phyloP scores from a whole-genome alignment of 352 stramenopile species.

The Pythium phragmiticola region DNA sequence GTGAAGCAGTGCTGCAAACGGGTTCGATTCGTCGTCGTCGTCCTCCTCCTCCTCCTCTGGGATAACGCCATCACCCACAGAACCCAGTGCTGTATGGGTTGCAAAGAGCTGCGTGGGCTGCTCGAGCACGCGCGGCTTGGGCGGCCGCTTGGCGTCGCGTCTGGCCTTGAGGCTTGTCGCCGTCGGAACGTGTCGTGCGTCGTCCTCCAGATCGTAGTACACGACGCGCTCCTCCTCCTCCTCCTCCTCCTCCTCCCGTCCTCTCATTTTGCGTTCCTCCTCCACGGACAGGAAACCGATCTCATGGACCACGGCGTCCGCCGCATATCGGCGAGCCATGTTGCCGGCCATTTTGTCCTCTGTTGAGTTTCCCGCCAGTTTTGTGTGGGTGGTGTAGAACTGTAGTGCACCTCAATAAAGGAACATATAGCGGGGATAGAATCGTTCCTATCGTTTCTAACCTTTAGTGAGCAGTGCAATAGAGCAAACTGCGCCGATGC shows the following conservation, averaged over 20 bases:
- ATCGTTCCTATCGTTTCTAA: constrained; percentile 2
- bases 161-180: constrained; percentile 14
- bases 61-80: constrained; percentile 22
- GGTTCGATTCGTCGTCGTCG: constrained; percentile 42
- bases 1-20: constrained; percentile 61
- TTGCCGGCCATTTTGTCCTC: not conserved
- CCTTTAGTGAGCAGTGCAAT: no score
- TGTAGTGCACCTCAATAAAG: not conserved
- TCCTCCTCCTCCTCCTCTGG: constrained; percentile 31
- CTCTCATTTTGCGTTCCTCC: not conserved
- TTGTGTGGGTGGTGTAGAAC: not conserved
- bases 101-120: constrained; percentile 46
- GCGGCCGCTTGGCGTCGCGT: not conserved
- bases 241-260: constrained; percentile 28
- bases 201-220: constrained; percentile 57
- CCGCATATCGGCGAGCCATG: not conserved
- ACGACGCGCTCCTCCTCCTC: constrained; percentile 48
- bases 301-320: not conserved
- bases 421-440: not conserved
- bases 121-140: constrained; percentile 23
- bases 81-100: constrained; percentile 23
- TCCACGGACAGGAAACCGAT: constrained; percentile 2
- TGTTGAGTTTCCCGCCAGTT: not conserved
- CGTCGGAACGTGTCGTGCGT: constrained; percentile 24
- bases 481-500: not conserved